These are phyloP conservation scores for Boletus barrowsii DNA, from an alignment of 768 basidiomycete species.

Conservation along the genomic window DNA sequence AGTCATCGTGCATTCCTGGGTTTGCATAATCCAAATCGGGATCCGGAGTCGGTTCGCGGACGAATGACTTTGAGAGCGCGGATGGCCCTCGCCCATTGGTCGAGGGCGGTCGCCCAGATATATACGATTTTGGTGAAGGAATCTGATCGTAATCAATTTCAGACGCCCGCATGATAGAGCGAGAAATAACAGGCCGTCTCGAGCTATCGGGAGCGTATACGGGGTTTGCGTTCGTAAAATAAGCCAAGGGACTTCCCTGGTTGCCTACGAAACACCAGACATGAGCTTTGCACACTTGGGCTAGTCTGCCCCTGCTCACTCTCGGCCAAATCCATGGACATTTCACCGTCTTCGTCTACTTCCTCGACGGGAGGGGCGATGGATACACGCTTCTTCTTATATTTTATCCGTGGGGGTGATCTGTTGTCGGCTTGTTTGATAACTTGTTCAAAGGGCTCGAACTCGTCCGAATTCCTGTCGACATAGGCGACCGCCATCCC, in stretches of 20 bases:
- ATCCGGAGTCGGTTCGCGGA: slow-evolving; percentile 21
- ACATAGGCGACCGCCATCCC: slow-evolving; percentile 67
- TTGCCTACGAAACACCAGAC: slow-evolving; percentile 18
- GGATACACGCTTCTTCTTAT: slow-evolving; percentile 48
- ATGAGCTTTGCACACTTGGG: slow-evolving; percentile 2
- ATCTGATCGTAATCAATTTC: slow-evolving; percentile 61
- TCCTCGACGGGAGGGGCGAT: slow-evolving; percentile 35
- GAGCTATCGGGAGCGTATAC: slow-evolving; percentile 38
- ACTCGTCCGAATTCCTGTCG: slow-evolving; percentile 74
- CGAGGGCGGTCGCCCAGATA: slow-evolving; percentile 30
- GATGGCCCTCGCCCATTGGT: slow-evolving; percentile 36
- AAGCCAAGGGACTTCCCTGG: slow-evolving; percentile 32
- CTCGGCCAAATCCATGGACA: slow-evolving; percentile 75
- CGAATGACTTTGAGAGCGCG: slow-evolving; percentile 28
- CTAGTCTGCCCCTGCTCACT: slow-evolving; percentile 42
- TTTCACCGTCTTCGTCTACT: slow-evolving; percentile 58
- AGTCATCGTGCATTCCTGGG: slow-evolving; percentile 27
- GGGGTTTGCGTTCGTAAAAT: slow-evolving; percentile 35
- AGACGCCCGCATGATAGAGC: slow-evolving; percentile 49
- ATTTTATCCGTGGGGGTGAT: slow-evolving; percentile 57
- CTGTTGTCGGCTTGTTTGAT: slow-evolving; percentile 66
- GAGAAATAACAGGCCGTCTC: slow-evolving; percentile 38
- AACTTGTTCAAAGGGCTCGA: slow-evolving; percentile 77
- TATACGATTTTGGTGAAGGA: slow-evolving; percentile 51
- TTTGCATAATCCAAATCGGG: slow-evolving; percentile 24